Conservation (phyloP, 805 yeast genomes). For the Lipomyces yamadae region DNA sequence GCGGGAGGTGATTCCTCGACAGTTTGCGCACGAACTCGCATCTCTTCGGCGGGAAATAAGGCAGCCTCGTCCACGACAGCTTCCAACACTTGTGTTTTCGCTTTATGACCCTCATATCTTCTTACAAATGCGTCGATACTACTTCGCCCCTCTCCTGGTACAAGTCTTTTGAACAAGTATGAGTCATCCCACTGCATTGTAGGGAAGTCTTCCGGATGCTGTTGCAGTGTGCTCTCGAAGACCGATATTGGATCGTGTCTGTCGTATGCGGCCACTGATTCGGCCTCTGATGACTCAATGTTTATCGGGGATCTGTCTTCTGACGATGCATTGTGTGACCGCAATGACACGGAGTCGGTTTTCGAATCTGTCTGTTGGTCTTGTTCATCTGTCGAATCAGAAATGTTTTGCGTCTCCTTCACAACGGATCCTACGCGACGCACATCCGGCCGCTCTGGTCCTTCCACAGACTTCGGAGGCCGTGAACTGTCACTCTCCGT, state of each 20-base stretch:
- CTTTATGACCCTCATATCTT: background rate
- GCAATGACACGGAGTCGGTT: background rate
- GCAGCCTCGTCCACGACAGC: background rate
- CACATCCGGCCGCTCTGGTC: background rate
- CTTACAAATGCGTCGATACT: background rate
- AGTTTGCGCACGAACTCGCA: background rate
- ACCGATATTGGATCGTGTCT: background rate
- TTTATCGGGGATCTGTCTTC: background rate
- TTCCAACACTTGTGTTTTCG: background rate
- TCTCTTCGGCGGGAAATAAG: background rate
- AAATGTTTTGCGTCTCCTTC: background rate
- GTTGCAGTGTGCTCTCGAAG: background rate
- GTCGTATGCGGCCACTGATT: background rate
- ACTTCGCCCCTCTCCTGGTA: background rate
- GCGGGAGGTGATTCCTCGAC: slow-evolving; percentile 2
- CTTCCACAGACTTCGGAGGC: background rate
- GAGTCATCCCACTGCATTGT: background rate
- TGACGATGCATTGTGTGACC: background rate
- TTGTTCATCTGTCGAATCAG: background rate
- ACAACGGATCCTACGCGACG: background rate
- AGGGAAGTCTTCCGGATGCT: background rate
- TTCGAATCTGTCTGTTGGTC: background rate
- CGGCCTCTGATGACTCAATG: background rate
- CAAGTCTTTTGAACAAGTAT: background rate
- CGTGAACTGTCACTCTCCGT: background rate